Percentiles rank a stretch among this genome's conserved stretches.
phyloP scores from a whole-genome alignment of 202 grass and related monocot genomes.

The Miscanthus sacchariflorus region DNA sequence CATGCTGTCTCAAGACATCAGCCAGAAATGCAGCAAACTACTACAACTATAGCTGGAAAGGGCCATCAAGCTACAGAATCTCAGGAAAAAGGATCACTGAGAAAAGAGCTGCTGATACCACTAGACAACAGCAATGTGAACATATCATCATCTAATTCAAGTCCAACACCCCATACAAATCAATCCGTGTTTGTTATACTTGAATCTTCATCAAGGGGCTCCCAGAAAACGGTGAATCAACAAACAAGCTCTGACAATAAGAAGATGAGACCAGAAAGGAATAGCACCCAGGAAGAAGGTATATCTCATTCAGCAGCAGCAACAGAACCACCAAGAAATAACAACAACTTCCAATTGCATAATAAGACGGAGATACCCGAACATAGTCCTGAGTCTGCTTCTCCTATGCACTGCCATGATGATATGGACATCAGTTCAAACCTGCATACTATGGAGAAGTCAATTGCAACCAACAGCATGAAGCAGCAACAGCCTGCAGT shows the following conservation, averaged over 20 bases:
- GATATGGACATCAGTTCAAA: conserved; percentile 22
- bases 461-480: conserved; percentile 28
- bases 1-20: conserved; percentile 39
- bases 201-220: conserved; percentile 25
- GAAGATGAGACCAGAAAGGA: conserved; percentile 20
- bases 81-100: conserved; percentile 39
- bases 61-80: conserved; percentile 6
- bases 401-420: conserved; percentile 40
- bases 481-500: conserved; percentile 38
- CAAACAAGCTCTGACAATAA: conserved; percentile 32
- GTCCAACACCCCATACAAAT: neutral
- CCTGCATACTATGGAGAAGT: conserved; percentile 33
- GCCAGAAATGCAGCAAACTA: conserved; percentile 3
- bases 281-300: conserved; percentile 38
- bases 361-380: conserved; percentile 29
- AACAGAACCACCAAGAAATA: conserved; percentile 24
- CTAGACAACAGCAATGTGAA: conserved; percentile 31
- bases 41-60: neutral
- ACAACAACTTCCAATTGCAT: conserved; percentile 35
- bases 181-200: neutral
- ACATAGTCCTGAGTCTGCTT: conserved; percentile 15
- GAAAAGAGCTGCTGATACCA: conserved; percentile 32
- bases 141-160: conserved; percentile 27
- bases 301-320: conserved; percentile 18
- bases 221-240: conserved; percentile 35